phyloP scores from a whole-genome alignment of 306 rosid genomes.

The Echinosophora koreensis region DNA sequence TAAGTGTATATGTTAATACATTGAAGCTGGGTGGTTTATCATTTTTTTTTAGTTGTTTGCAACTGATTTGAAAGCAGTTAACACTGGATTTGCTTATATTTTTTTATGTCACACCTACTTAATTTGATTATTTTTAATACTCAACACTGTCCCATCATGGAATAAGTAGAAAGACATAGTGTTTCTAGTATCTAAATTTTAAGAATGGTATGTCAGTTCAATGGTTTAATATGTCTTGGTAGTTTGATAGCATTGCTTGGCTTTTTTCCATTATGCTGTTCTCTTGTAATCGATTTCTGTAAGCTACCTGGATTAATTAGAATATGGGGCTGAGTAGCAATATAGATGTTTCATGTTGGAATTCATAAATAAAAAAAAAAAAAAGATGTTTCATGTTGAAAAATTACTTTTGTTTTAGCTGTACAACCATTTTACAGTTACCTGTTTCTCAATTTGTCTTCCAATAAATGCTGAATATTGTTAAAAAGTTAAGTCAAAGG shows the following conservation, averaged over 20 bases:
- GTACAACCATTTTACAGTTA: background rate
- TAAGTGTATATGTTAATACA: slow-evolving; percentile 54
- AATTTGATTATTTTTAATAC: background rate
- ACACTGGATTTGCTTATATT: background rate
- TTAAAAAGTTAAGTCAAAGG: background rate
- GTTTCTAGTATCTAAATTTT: background rate
- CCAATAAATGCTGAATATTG: slow-evolving; percentile 16
- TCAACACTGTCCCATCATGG: background rate
- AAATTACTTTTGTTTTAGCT: slow-evolving; percentile 22
- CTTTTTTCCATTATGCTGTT: background rate
- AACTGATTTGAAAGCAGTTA: background rate
- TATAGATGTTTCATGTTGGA: background rate
- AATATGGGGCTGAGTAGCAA: slow-evolving; percentile 18
- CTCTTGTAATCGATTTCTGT: slow-evolving; percentile 12
- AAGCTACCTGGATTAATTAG: slow-evolving; percentile 34
- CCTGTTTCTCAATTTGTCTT: background rate
- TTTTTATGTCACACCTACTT: background rate
- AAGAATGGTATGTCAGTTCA: background rate
- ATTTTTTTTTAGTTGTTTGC: slow-evolving; percentile 25
- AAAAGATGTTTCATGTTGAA: background rate
- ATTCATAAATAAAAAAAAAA: background rate
- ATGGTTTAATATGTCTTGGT: slow-evolving; percentile 19
- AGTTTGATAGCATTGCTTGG: slow-evolving; percentile 13
- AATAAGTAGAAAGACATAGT: slow-evolving; percentile 20
- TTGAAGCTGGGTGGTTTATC: slow-evolving; percentile 38